These are phyloP conservation scores for Hapsidospora chrysogenum DNA, from an alignment of 495 filamentous ascomycete genomes.

Conservation along the genomic window DNA sequence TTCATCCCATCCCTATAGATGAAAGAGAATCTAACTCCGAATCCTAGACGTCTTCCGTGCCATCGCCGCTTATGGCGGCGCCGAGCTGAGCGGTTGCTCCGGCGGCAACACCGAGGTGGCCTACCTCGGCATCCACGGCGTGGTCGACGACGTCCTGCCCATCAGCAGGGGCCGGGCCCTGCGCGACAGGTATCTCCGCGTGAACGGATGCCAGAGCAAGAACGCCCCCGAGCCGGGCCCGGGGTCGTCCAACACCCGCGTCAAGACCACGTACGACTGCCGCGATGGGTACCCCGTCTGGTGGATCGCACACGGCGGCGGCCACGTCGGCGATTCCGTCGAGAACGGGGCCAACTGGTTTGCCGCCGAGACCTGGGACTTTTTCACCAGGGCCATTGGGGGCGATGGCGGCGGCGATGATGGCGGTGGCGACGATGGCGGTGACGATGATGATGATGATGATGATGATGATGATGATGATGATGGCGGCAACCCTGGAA, in stretches of 20 bases:
- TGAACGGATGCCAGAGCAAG: conserved; percentile 19
- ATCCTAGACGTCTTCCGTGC: conserved; percentile 15
- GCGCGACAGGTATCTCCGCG: conserved; percentile 20
- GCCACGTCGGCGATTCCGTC: conserved; percentile 6
- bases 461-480: background rate
- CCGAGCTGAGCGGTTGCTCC: conserved; percentile 18
- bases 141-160: conserved; percentile 21
- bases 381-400: conserved; percentile 5
- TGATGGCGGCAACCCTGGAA: background rate
- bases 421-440: background rate
- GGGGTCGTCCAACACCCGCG: conserved; percentile 13
- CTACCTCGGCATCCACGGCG: conserved; percentile 25
- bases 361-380: conserved; percentile 7
- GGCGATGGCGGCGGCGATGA: background rate
- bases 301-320: conserved; percentile 9
- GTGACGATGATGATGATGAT: too few relatives aligned
- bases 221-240: conserved; percentile 13
- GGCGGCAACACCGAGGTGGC: conserved; percentile 23
- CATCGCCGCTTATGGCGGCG: conserved; percentile 20
- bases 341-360: conserved; percentile 6
- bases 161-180: conserved; percentile 16
- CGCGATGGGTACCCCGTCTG: conserved; percentile 10
- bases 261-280: conserved; percentile 17
- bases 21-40: background rate
- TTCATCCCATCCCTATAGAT: too few relatives aligned